Base-by-base conservation (phyloP, 768 basidiomycete genomes). In the Hysterangium stoloniferum region DNA sequence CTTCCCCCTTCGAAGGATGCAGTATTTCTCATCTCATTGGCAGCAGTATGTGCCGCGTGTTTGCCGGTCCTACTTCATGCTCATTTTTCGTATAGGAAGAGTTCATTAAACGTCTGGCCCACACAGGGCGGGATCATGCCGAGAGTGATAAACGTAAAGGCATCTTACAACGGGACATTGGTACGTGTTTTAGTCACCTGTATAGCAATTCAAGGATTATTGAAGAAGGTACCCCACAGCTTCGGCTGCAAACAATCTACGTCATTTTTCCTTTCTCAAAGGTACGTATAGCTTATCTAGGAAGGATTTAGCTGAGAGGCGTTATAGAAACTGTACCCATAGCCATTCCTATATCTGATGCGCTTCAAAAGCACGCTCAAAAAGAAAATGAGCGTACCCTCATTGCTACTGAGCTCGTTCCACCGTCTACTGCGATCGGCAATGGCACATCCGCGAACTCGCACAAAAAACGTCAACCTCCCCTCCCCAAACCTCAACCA, bases 41-140 rank as follows among this genome's bases (percentile, higher is more conserved):
- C 88, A 42, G 83, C 89, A 33, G 90, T 90, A 48, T 56, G 69
- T 62, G 60, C 42, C 72, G 60, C 24, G 25, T 41, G 41, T 45
- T 36, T 51, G 42, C 40, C 32, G 12, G 19, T 22, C 9, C 6
- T 40, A 28, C 31, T 9, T 17, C 48, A 11, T 49, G 42, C 47
- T 40, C 33, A 29, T 34, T 28, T 48, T 34, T 46, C 43, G 48
- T 40, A 31, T 60, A 93, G 90, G 89, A 93, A 68, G 86, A 90
- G 60, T 92, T 91, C 62, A 77, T 92, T 49, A 86, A 86, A 64
- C 75, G 80, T 43, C 71, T 91, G 60, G 74, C 79, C 15, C 77
- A 78, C 62, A 80, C 82, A 22, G 85, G 82, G 11, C 78, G 84
- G 52, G 73, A 74, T 43, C 77, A 82, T 59, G 85, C 86, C 8